Base-by-base conservation (phyloP, 208 protist species). In the Acanthamoeba lenticulata region DNA sequence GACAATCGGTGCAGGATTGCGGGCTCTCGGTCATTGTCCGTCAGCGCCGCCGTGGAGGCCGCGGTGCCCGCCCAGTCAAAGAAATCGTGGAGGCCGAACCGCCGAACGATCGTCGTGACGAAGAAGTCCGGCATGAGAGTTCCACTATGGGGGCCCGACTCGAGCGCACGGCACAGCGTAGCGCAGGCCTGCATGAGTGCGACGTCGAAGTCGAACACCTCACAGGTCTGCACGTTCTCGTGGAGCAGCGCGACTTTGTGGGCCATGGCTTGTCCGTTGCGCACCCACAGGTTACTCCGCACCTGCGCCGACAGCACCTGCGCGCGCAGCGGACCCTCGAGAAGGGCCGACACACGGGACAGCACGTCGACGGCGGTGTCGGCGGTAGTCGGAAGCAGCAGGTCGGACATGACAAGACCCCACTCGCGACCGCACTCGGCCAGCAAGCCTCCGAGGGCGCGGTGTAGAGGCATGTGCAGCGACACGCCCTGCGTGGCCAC, bases 81-180 rank as follows among this genome's bases (percentile, higher is more conserved):
- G 85, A 91, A 91, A 6, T 91, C 85, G 27, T 34, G 34, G 11
- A 91, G n/a, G 11, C 85, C 85, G 38, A 91, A 91, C 4, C 85
- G 85, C 32, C 69, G 36, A 9, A 91, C 19, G 11, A 91, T 29
- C 15, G 85, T 91, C 17, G 85, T 49, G 36, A 91, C 85, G 85
- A 91, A 91, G 57, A 72, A 62, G 85, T 91, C 85, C 34, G 52
- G n/a, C n/a, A n/a, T n/a, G n/a, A n/a, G n/a, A n/a, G n/a, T n/a
- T n/a, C n/a, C n/a, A n/a, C n/a, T n/a, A n/a, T n/a, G n/a, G n/a
- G n/a, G n/a, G n/a, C n/a, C n/a, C n/a, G 52, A 52, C 11, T n/a
- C 47, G 38, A 62, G 36, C 21, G 47, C 27, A 32, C 27, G 52
- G 42, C 47, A 72, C 7, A 91, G 85, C 3, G 55, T 24, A 19